These are phyloP conservation scores for Sutorius eximius DNA, from an alignment of 1,284 basidiomycete species.

Conservation along the genomic window DNA sequence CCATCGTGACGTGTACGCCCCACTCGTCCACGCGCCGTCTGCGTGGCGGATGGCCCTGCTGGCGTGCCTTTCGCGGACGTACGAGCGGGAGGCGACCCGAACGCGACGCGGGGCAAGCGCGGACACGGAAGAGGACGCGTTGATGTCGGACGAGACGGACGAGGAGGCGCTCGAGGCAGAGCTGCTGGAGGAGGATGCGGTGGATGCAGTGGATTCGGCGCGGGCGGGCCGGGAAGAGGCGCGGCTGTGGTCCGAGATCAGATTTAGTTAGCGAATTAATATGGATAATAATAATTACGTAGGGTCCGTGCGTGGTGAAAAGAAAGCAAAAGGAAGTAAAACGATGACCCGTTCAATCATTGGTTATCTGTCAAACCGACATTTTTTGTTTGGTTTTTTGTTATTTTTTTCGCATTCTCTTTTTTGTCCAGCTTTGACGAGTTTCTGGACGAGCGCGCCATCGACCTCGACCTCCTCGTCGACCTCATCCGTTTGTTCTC, in stretches of 20 bases:
- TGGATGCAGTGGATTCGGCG: conserved; percentile 44
- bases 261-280: conserved; percentile 1
- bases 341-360: conserved; percentile 6
- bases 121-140: conserved; percentile 24
- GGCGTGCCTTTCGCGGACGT: conserved; percentile 16
- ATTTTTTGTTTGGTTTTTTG: conserved; percentile 15
- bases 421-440: conserved; percentile 24
- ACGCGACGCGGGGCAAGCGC: conserved; percentile 18
- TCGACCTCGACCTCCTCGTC: conserved; percentile 28
- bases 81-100: conserved; percentile 22
- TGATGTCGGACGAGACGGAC: conserved; percentile 44
- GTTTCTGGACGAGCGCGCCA: conserved; percentile 24
- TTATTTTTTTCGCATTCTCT: conserved; percentile 26
- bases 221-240: conserved; percentile 27
- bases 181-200: conserved; percentile 46
- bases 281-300: conserved; percentile 11
- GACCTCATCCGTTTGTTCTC: conserved; percentile 24
- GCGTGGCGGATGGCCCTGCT: conserved; percentile 15
- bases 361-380: conserved; percentile 13
- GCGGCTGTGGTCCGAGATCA: conserved; percentile 31
- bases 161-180: conserved; percentile 44
- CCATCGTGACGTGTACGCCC: conserved; percentile 28
- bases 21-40: conserved; percentile 32
- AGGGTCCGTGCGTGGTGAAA: conserved; percentile 36
- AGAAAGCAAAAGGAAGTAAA: conserved; percentile 12